These are phyloP conservation scores for Plectranthus barbatus DNA, from an alignment of 257 asterid species.

Conservation along the genomic window DNA sequence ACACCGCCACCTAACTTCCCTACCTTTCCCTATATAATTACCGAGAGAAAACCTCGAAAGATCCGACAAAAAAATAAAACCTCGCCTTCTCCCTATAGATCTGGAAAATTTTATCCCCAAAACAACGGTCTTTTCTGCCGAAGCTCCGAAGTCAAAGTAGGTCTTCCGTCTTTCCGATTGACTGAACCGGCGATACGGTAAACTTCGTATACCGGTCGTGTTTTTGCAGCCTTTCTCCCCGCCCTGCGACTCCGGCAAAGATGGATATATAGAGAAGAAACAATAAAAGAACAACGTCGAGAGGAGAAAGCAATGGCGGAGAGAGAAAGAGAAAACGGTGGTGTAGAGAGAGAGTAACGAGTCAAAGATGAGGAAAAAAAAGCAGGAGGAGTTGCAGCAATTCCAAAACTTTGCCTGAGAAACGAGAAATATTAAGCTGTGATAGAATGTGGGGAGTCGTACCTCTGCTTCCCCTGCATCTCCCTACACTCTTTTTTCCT, in stretches of 20 bases:
- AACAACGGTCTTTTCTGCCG: not conserved
- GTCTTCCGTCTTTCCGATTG: constrained; percentile 18
- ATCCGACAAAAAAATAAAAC: constrained; percentile 17
- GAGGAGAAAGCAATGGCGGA: constrained; percentile 5
- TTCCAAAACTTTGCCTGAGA: constrained; percentile 27
- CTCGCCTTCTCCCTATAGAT: constrained; percentile 19
- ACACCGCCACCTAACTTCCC: constrained; percentile 32
- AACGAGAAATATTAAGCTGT: constrained; percentile 25
- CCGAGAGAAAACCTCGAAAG: constrained; percentile 9
- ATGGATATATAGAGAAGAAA: not conserved
- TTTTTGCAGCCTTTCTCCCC: no score
- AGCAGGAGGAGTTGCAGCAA: constrained; percentile 26
- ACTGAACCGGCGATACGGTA: not conserved
- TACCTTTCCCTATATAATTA: constrained; percentile 19
- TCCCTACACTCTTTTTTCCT: not conserved
- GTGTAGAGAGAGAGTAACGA: constrained; percentile 11
- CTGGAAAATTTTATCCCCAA: constrained; percentile 16
- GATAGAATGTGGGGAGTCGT: constrained; percentile 21
- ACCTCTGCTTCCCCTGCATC: constrained; percentile 11
- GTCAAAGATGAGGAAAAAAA: constrained; percentile 39
- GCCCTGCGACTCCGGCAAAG: no score
- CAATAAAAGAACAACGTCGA: not conserved
- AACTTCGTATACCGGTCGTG: not conserved
- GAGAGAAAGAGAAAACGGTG: constrained; percentile 12
- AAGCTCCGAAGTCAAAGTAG: constrained; percentile 19